phyloP scores from a whole-genome alignment of 352 stramenopile genomes.

The Pythium pyrilobum region DNA sequence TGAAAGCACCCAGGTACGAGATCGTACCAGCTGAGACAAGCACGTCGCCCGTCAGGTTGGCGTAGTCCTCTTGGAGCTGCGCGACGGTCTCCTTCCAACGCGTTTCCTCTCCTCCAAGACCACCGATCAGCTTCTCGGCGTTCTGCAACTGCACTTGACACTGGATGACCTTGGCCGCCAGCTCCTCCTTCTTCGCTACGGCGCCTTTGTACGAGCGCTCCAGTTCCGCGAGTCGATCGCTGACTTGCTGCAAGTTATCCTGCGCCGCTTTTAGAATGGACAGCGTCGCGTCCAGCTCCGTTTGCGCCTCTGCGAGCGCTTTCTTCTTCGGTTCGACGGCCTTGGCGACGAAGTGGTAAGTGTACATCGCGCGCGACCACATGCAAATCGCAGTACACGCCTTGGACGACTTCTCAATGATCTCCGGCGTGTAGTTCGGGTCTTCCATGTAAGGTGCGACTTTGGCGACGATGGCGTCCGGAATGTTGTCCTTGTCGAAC shows the following conservation, averaged over 20 bases:
- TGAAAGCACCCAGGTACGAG: slow-evolving; percentile 86
- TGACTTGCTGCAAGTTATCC: slow-evolving; percentile 76
- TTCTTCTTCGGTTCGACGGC: slow-evolving; percentile 75
- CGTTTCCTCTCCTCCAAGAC: slow-evolving; percentile 77
- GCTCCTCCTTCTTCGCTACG: slow-evolving; percentile 88
- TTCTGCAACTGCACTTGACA: slow-evolving; percentile 89
- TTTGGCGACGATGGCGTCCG: slow-evolving; percentile 82
- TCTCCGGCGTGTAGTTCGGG: slow-evolving; percentile 86
- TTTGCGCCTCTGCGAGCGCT: slow-evolving; percentile 49
- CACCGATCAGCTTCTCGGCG: slow-evolving; percentile 79
- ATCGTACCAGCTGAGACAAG: slow-evolving; percentile 84
- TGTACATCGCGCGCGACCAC: slow-evolving; percentile 83
- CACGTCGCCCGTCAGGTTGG: slow-evolving; percentile 81
- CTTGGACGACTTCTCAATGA: slow-evolving; percentile 91
- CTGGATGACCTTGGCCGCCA: slow-evolving; percentile 83
- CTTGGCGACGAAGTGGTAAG: slow-evolving; percentile 82
- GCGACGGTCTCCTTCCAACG: slow-evolving; percentile 81
- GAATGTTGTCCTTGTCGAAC: slow-evolving; percentile 94
- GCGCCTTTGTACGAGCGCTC: slow-evolving; percentile 82
- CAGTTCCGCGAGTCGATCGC: slow-evolving; percentile 76
- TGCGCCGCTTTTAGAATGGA: slow-evolving; percentile 44
- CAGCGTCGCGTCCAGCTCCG: slow-evolving; percentile 51
- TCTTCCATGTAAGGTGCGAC: slow-evolving; percentile 85
- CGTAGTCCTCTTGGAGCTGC: slow-evolving; percentile 68
- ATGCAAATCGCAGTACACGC: slow-evolving; percentile 91